Base-by-base conservation (phyloP, 176 grass and related monocot genomes). In the Ampelocalamus luodianensis region DNA sequence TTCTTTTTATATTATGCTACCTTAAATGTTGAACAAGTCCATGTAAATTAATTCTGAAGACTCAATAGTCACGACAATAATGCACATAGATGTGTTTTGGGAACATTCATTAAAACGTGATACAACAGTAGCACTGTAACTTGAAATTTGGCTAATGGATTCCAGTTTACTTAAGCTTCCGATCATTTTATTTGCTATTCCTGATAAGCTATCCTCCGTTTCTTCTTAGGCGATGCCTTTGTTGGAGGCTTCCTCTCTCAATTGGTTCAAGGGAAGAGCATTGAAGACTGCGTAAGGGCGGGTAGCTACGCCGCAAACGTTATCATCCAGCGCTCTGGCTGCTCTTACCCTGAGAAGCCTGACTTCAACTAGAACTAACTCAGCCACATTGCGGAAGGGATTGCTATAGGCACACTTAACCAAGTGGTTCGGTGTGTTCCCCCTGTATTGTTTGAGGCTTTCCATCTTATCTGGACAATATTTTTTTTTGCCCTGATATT, bases 241-340 rank as follows among this genome's bases (percentile, higher is more conserved):
- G 96, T 99, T 77, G 96, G 96, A 86, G 96, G 96, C 68, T 99
- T 99, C 81, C 80, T 99, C 54, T 96, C 96, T 44, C 93, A 94
- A 62, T 77, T 96, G 88, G 96, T 96, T 76, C 85, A 88, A 64
- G 91, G 88, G 15, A 96, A 99, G 88, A 73, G 90, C 86, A 89
- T 99, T 15, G 93, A 85, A 49, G 91, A 99, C 24, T 82, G 86
- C 14, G 93, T 99, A 36, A 94, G 12, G 81, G 96, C 84, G 15
- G 93, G 88, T 44, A 92, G 91, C 72, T 99, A 99, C 40, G 96
- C 93, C 0, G 96, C 96, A 59, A 99, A 99, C 53, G 93, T 92
- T 36, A 91, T 99, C 59, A 99, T 99, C 51, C 96, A 99, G 77
- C 92, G 75, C 18, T 82, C 96, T 8, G 93, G 96, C 65, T 99